Evolutionary conservation across 805 yeast species (phyloP), one percentile per base, ranked within the genome.

Genomic region (Monosporozyma aquatica): DNA sequence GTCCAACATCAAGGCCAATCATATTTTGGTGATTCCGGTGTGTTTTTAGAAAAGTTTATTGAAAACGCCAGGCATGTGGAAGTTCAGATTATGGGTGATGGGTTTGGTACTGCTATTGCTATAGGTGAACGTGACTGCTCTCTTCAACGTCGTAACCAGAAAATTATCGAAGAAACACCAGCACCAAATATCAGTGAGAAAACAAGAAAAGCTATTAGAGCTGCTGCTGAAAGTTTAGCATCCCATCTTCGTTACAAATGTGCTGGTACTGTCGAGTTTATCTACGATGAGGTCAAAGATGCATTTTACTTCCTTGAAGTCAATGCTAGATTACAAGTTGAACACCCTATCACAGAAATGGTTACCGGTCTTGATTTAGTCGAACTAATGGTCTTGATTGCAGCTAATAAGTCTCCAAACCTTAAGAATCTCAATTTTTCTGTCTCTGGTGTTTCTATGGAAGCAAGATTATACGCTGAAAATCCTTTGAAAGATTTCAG

Each of bases 71-170:
- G 98, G 61, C 98, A 90, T 62, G 96, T 90, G 45, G 98, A 90
- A 65, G 81, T 92, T 50, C 98, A 90, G 67, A 82, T 90, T 73
- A 79, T 90, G 65, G 98, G 97, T 60, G 97, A 90, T 61, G 98
- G 98, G 47, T 68, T 71, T 43, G 98, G 98, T 48, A 75, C 76
- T 49, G 97, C 96, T 5, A 79, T 89, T 60, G 95, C 97, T 4
- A 63, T 92, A 38, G 97, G 97, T 43, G 98, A 92, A 69, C 79
- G 98, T 69, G 98, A 90, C 64, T 90, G 98, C 66, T 90, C 97
- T 17, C 72, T 92, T 58, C 98, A 90, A 66, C 82, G 98, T 65
- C 83, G 98, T 68, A 90, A 90, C 67, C 98, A 90, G 65, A 90
- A 90, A 69, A 71, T 90, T 51, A 86, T 90, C 48, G 98, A 90